Percentiles rank a stretch among this genome's conserved stretches.
Conservation (phyloP, 2,329 filamentous ascomycete species). For the Sclerotinia spermophila region DNA sequence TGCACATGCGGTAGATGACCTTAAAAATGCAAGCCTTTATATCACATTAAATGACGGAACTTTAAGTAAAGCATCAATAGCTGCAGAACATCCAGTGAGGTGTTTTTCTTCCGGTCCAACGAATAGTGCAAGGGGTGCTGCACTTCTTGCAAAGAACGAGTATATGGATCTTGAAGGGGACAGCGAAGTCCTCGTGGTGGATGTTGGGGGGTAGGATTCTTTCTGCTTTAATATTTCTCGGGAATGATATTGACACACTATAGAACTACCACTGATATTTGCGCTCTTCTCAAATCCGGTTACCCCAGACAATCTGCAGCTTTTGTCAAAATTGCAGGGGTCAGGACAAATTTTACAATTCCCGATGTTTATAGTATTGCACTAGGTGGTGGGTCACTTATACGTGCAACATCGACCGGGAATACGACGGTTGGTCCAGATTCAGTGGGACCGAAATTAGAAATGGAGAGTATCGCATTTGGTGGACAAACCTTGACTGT, state of each 20-base stretch:
- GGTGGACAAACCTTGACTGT: constrained; percentile 52
- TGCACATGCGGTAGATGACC: constrained; percentile 46
- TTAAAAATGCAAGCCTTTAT: constrained; percentile 49
- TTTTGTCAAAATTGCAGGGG: constrained; percentile 55
- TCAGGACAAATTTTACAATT: constrained; percentile 57
- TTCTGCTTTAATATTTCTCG: background rate
- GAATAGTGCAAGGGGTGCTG: constrained; percentile 61
- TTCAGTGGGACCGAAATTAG: constrained; percentile 52
- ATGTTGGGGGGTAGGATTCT: constrained; percentile 48
- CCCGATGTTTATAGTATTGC: constrained; percentile 54
- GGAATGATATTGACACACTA: constrained; percentile 13
- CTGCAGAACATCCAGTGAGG: constrained; percentile 54
- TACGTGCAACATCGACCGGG: constrained; percentile 40
- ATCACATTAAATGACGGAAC: constrained; percentile 64
- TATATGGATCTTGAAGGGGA: constrained; percentile 23
- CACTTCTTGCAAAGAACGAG: constrained; percentile 46
- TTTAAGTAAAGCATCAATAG: constrained; percentile 50
- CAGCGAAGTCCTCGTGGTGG: constrained; percentile 43
- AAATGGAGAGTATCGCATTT: constrained; percentile 48
- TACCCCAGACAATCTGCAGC: constrained; percentile 58
- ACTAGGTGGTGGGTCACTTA: constrained; percentile 52
- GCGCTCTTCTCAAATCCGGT: constrained; percentile 53
- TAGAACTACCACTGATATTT: constrained; percentile 58
- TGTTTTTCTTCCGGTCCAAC: constrained; percentile 62
- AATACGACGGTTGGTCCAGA: constrained; percentile 53